phyloP scores from a whole-genome alignment of 139 green algal species.

The Chlamydomonas sphaeroides region DNA sequence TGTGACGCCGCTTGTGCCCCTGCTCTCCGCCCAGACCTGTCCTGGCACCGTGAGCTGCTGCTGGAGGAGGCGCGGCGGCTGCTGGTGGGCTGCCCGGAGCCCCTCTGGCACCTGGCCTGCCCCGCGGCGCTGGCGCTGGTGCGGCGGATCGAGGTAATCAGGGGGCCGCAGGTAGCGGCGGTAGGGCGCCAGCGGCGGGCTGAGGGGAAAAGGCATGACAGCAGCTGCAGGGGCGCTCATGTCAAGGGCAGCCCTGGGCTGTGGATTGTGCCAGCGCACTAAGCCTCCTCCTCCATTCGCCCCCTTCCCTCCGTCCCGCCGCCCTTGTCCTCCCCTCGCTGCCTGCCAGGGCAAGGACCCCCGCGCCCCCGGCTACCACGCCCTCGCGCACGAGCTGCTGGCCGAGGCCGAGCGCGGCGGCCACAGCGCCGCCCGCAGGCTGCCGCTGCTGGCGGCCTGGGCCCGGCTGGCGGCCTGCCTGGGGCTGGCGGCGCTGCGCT shows the following conservation, averaged over 20 bases:
- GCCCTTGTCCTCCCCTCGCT: too few relatives aligned
- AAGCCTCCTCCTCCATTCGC: too few relatives aligned
- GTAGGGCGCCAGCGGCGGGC: too few relatives aligned
- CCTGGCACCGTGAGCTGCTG: slow-evolving; percentile 53
- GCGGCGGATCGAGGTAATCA: slow-evolving; percentile 39
- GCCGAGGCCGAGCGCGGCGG: slow-evolving; percentile 49
- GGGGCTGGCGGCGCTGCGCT: slow-evolving; percentile 45
- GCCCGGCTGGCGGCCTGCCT: slow-evolving; percentile 32
- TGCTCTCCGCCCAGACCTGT: slow-evolving; percentile 46
- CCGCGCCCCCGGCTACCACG: slow-evolving; percentile 32
- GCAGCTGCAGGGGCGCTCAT: too few relatives aligned
- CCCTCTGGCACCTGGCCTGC: slow-evolving; percentile 49
- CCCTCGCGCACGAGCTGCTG: slow-evolving; percentile 46
- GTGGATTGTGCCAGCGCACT: too few relatives aligned
- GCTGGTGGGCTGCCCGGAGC: slow-evolving; percentile 61
- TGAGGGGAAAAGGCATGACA: too few relatives aligned
- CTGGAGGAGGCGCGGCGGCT: slow-evolving; percentile 33
- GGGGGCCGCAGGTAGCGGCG: not conserved
- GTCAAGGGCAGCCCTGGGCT: too few relatives aligned
- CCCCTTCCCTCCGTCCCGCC: not conserved
- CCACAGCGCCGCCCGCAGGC: slow-evolving; percentile 27
- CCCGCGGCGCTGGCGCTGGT: slow-evolving; percentile 46
- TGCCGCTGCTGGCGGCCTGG: slow-evolving; percentile 33
- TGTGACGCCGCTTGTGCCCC: too few relatives aligned
- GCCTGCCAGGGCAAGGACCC: slow-evolving; percentile 30